Percentiles rank a stretch among this genome's conserved stretches.
Conservation (phyloP, 164 flowering plant species). For the Saururus chinensis region DNA sequence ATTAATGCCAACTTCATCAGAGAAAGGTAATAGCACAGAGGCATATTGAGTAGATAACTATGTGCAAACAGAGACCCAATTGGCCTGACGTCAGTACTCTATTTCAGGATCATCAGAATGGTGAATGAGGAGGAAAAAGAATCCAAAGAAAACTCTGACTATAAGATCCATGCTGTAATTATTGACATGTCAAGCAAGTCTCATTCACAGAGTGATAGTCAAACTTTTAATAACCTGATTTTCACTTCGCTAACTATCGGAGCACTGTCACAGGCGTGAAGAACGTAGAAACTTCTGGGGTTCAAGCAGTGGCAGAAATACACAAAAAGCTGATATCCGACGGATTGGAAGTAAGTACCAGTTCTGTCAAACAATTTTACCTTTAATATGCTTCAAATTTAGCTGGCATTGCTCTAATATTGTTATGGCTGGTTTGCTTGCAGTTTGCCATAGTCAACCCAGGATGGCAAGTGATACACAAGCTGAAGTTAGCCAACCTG, state of each 20-base stretch:
- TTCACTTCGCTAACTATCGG: not conserved
- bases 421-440: constrained; percentile 2
- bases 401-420: not conserved
- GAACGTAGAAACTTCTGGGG: constrained; percentile 67
- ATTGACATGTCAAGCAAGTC: constrained; percentile 65
- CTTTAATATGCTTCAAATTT: not conserved
- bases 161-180: constrained; percentile 23
- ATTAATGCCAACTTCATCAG: constrained; percentile 63
- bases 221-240: not conserved
- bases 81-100: not conserved
- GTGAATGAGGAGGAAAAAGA: constrained; percentile 26
- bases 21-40: constrained; percentile 37
- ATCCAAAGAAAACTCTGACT: constrained; percentile 15
- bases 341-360: constrained; percentile 33
- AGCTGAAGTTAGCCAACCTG: constrained; percentile 52
- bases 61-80: not conserved
- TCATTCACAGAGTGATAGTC: not conserved
- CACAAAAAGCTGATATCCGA: constrained; percentile 28
- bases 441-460: constrained; percentile 71
- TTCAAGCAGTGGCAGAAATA: constrained; percentile 50
- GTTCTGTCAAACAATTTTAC: not conserved
- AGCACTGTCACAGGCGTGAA: constrained; percentile 28
- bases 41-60: not conserved
- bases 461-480: constrained; percentile 64
- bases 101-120: constrained; percentile 35